Percentiles rank a stretch among this genome's conserved stretches.
Conservation (phyloP, 139 green algal genomes). For the Eudorina sp. region DNA sequence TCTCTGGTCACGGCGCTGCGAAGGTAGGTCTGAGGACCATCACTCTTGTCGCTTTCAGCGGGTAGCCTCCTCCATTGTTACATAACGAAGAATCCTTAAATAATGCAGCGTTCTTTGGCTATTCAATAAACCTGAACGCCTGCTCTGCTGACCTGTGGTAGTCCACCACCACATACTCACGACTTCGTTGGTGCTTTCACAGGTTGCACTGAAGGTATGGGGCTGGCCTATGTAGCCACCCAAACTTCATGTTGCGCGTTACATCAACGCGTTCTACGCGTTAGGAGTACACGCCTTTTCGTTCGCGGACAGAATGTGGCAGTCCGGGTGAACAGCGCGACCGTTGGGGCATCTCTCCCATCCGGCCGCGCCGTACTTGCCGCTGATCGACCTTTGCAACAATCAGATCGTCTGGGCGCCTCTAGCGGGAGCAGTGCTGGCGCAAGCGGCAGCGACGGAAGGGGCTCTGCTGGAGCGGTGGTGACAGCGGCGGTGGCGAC, state of each 20-base stretch:
- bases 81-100: too few relatives aligned
- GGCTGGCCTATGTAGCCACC: background rate
- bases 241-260: background rate
- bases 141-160: too few relatives aligned
- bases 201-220: constrained; percentile 12
- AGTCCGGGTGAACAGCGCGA: background rate
- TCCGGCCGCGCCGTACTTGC: background rate
- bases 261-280: background rate
- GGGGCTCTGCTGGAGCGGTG: background rate
- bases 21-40: too few relatives aligned
- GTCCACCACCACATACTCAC: too few relatives aligned
- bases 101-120: too few relatives aligned
- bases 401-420: background rate
- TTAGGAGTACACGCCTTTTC: background rate
- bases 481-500: background rate
- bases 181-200: background rate
- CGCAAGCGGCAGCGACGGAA: background rate
- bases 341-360: constrained; percentile 7
- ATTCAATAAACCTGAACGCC: too few relatives aligned
- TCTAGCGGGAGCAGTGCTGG: background rate
- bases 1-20: too few relatives aligned
- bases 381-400: constrained; percentile 17
- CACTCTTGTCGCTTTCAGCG: too few relatives aligned
- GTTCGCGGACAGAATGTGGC: background rate
- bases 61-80: too few relatives aligned